Base-by-base conservation (phyloP, 805 yeast species). In the Yueomyces sp. region DNA sequence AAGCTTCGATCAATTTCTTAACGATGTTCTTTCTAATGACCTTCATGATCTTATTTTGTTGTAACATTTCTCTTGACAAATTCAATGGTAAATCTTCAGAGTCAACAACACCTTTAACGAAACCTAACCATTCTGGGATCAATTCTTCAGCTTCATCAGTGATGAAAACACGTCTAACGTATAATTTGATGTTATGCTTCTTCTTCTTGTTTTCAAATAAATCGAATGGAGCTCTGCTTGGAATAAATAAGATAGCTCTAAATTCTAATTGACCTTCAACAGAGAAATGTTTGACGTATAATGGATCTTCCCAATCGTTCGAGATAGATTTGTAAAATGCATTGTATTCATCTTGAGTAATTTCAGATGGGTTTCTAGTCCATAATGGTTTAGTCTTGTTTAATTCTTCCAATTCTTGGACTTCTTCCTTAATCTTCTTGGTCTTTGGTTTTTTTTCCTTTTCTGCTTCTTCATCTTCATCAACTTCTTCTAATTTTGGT, bases 221-320 rank as follows among this genome's bases (percentile, higher is more conserved):
- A 66, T 92, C 98, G 64, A 92, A 85, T 70, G 99, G 98, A 60
- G 99, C 96, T 76, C 98, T 87, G 77, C 84, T 85, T 71, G 99
- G 99, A 72, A 92, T 79, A 64, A 86, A 92, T 61, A 92, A 75
- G 64, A 92, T 92, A 52, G 98, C 97, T 75, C 82, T 88, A 81
- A 92, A 92, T 76, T 92, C 99, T 62, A 92, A 79, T 77, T 92
- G 98, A 77, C 99, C 99, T 76, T 92, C 99, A 63, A 92, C 99
- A 42, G 96, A 85, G 79, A 92, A 92, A 74, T 92, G 99, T 79
- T 92, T 92, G 56, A 92, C 97, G 55, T 96, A 96, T 66, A 92
- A 79, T 72, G 96, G 99, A 67, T 92, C 98, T 76, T 92, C 98
- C 98, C 98, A 92, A 72, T 92, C 99, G 72, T 92, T 92, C 45